Percentiles rank a stretch among this genome's conserved stretches.
phyloP scores from a whole-genome alignment of 2,329 filamentous ascomycete species.

The Phyllosticta citriasiana region DNA sequence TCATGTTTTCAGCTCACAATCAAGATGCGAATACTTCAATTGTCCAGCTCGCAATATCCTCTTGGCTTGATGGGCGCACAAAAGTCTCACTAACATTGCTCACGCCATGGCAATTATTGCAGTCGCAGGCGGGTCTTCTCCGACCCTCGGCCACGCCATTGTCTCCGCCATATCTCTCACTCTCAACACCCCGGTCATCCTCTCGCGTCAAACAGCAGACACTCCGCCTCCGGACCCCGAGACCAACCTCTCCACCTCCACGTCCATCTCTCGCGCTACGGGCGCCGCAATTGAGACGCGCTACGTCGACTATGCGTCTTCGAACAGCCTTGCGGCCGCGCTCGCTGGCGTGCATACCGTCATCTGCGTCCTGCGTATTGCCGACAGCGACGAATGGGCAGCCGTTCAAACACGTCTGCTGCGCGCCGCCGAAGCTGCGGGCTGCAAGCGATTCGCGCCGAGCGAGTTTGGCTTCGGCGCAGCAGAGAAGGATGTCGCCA shows the following conservation, averaged over 20 bases:
- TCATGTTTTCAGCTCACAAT: not conserved
- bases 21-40: not conserved
- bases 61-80: not conserved
- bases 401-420: slow-evolving; percentile 36
- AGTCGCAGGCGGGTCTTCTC: slow-evolving; percentile 20
- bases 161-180: slow-evolving; percentile 15
- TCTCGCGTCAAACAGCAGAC: slow-evolving; percentile 16
- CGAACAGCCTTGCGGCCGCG: slow-evolving; percentile 14
- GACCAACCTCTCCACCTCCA: not conserved
- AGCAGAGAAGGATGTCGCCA: slow-evolving; percentile 14
- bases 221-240: slow-evolving; percentile 11
- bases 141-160: slow-evolving; percentile 18
- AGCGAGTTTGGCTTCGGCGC: slow-evolving; percentile 34
- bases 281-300: slow-evolving; percentile 14
- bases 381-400: slow-evolving; percentile 16
- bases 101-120: slow-evolving; percentile 16
- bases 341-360: slow-evolving; percentile 19
- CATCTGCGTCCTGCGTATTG: slow-evolving; percentile 16
- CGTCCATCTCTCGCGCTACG: not conserved
- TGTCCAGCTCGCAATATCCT: not conserved
- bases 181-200: slow-evolving; percentile 19
- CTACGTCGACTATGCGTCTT: slow-evolving; percentile 21
- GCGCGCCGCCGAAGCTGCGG: slow-evolving; percentile 39
- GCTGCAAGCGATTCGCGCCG: slow-evolving; percentile 44
- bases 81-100: not conserved